Percentiles rank a stretch among this genome's conserved stretches.
phyloP scores from a whole-genome alignment of 2,329 filamentous ascomycete species.

The Neospermospora avenae region DNA sequence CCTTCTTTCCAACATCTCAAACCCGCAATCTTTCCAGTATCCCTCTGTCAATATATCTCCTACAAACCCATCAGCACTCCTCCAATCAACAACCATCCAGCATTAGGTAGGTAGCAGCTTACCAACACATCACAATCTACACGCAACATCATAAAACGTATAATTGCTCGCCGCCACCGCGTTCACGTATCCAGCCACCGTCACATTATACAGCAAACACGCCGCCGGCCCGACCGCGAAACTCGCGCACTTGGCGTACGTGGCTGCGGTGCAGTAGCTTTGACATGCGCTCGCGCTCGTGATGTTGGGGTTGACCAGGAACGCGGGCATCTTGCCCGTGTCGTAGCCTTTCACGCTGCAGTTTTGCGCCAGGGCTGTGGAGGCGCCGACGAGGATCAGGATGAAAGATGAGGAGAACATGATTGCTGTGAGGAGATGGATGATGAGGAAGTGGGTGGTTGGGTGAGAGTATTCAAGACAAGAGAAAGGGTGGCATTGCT shows the following conservation, averaged over 20 bases:
- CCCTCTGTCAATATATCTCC: too few relatives aligned
- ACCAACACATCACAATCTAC: not conserved
- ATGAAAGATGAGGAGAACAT: not conserved
- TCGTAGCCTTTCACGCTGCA: slow-evolving; percentile 1
- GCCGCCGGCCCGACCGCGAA: not conserved
- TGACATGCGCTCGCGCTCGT: not conserved
- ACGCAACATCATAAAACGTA: not conserved
- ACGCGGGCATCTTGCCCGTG: not conserved
- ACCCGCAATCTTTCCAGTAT: too few relatives aligned
- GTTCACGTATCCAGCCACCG: not conserved
- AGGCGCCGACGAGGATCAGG: not conserved
- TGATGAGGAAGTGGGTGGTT: not conserved
- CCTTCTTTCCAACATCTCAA: too few relatives aligned
- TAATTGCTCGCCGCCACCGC: not conserved
- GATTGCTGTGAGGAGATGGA: not conserved
- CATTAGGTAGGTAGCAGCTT: too few relatives aligned
- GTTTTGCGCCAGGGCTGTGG: not conserved
- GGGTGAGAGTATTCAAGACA: too few relatives aligned
- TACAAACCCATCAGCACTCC: too few relatives aligned
- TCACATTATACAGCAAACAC: not conserved
- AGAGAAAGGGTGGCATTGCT: too few relatives aligned
- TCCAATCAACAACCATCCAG: too few relatives aligned
- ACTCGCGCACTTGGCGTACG: not conserved
- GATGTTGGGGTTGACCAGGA: not conserved
- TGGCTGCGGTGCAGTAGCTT: not conserved